These are phyloP conservation scores for Calonectria hawksworthii DNA, from an alignment of 2,329 filamentous ascomycete genomes.

Conservation along the genomic window DNA sequence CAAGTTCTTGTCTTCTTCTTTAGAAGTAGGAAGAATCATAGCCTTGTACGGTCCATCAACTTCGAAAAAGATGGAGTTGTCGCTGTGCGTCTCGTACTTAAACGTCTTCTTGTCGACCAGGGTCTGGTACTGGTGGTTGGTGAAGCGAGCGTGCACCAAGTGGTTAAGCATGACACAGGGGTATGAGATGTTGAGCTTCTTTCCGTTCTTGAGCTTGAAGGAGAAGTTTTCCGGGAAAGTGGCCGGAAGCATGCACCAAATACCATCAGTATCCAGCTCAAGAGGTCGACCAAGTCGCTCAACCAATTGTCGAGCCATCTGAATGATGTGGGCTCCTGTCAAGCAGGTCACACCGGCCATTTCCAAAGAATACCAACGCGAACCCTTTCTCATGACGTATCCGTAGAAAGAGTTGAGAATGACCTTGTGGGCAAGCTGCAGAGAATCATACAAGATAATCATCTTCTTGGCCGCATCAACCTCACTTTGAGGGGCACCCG, in stretches of 20 bases:
- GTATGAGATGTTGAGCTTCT: constrained; percentile 96
- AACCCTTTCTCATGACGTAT: constrained; percentile 99
- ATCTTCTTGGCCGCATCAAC: constrained; percentile 98
- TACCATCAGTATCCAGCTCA: constrained; percentile 97
- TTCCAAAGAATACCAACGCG: constrained; percentile 98
- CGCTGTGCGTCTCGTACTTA: constrained; percentile 96
- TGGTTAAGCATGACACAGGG: constrained; percentile 99
- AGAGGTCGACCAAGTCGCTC: constrained; percentile 93
- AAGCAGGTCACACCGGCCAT: constrained; percentile 99
- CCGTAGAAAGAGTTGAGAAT: constrained; percentile 99
- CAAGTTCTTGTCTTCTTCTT: constrained; percentile 99
- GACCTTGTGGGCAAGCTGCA: constrained; percentile 98
- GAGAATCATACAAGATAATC: constrained; percentile 94
- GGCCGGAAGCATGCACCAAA: constrained; percentile 98
- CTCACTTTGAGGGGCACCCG: constrained; percentile 81
- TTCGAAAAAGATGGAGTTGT: constrained; percentile 99
- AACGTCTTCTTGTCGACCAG: constrained; percentile 83
- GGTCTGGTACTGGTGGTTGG: constrained; percentile 97
- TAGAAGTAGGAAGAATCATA: constrained; percentile 97
- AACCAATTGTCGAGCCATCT: constrained; percentile 93
- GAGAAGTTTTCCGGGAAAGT: constrained; percentile 97
- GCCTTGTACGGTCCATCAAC: constrained; percentile 98
- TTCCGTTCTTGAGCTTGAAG: constrained; percentile 95
- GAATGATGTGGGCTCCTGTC: constrained; percentile 96
- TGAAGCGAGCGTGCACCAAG: constrained; percentile 93